Evolutionary conservation across 2,329 filamentous ascomycete genomes (phyloP).

Genomic region (Pseudofabraea citricarpa): DNA sequence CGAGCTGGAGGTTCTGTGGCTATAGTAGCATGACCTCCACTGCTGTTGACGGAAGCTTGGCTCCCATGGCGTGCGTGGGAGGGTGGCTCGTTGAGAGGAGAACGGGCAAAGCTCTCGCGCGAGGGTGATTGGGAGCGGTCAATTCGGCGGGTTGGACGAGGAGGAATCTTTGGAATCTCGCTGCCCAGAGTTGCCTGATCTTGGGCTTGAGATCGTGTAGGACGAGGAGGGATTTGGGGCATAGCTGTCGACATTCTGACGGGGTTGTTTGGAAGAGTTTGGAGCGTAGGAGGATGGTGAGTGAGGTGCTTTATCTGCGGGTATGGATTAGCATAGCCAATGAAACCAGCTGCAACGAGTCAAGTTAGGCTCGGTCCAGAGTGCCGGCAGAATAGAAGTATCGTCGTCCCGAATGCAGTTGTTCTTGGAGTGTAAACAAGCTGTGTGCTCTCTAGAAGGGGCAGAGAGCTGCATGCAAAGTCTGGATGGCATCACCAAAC

Average conservation of each 20-base stretch:
- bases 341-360: no score
- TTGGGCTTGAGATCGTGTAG: constrained; percentile 46
- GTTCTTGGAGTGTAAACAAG: no score
- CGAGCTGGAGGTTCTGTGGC: constrained; percentile 44
- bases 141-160: constrained; percentile 64
- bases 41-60: constrained; percentile 32
- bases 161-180: constrained; percentile 69
- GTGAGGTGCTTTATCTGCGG: background rate
- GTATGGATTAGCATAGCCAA: background rate
- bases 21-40: constrained; percentile 29
- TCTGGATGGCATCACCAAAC: background rate
- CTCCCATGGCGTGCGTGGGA: constrained; percentile 38
- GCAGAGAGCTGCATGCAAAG: background rate
- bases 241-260: constrained; percentile 34
- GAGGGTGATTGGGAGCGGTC: constrained; percentile 75
- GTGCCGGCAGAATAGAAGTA: no score
- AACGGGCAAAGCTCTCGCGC: constrained; percentile 75
- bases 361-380: no score
- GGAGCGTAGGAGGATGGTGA: background rate
- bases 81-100: constrained; percentile 71
- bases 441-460: no score
- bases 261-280: background rate
- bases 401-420: no score
- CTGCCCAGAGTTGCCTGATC: constrained; percentile 29
- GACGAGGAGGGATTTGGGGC: constrained; percentile 57